Evolutionary conservation across 305 asterid species (phyloP).

Genomic region (Fraxinus platypoda): DNA sequence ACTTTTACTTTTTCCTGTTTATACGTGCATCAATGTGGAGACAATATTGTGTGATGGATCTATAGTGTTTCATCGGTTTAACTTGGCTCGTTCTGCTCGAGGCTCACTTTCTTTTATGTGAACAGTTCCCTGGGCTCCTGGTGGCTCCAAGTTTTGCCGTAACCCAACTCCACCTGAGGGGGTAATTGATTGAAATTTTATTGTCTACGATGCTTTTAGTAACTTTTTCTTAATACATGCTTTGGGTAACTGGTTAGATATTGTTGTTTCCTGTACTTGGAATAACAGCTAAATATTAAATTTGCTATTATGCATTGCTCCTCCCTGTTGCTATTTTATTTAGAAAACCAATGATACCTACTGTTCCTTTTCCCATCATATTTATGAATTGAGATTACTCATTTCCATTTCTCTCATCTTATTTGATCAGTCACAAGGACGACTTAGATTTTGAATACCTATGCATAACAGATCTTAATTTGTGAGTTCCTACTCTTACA

Average conservation of each 20-base stretch:
- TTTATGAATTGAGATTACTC: neutral
- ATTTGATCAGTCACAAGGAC: neutral
- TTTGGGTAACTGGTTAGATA: neutral
- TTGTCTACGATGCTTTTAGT: neutral
- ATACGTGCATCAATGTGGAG: neutral
- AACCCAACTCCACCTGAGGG: slow-evolving; percentile 92
- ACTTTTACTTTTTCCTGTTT: neutral
- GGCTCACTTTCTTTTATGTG: slow-evolving; percentile 24
- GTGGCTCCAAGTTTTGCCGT: slow-evolving; percentile 92
- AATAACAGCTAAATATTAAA: neutral
- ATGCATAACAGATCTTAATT: neutral
- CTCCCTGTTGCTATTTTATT: neutral
- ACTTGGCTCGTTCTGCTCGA: neutral
- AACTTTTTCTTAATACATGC: neutral
- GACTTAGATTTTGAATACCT: neutral
- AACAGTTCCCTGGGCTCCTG: slow-evolving; percentile 99
- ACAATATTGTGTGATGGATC: neutral
- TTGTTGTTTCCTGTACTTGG: neutral
- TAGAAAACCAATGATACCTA: neutral
- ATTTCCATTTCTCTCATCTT: neutral
- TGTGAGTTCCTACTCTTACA: neutral
- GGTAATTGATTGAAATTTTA: slow-evolving; percentile 46
- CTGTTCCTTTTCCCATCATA: neutral
- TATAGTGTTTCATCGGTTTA: neutral
- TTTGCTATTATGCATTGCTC: neutral